These are phyloP conservation scores for Dalbergia oliveri DNA, from an alignment of 306 rosid species.

Conservation along the genomic window DNA sequence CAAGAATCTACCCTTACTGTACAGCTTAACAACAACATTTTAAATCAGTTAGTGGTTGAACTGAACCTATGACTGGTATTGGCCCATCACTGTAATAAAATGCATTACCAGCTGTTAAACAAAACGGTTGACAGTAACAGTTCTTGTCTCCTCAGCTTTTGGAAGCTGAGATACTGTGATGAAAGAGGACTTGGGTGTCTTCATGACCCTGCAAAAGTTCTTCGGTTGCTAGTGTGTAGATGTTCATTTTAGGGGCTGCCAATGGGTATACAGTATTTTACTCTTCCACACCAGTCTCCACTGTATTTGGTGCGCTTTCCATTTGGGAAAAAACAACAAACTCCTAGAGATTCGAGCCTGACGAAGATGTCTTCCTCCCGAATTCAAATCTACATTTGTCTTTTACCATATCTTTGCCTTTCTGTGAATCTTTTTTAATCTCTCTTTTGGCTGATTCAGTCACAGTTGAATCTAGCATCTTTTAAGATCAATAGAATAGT, in stretches of 20 bases:
- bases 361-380: conserved; percentile 39
- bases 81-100: conserved; percentile 36
- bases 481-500: conserved; percentile 5
- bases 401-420: conserved; percentile 31
- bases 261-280: background rate
- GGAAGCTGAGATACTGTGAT: background rate
- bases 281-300: background rate
- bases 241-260: background rate
- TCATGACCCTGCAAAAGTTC: background rate
- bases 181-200: background rate
- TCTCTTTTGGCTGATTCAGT: conserved; percentile 31
- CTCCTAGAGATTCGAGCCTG: conserved; percentile 30
- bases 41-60: conserved; percentile 53
- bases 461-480: conserved; percentile 27
- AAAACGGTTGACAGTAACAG: conserved; percentile 38
- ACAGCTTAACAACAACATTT: background rate
- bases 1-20: conserved; percentile 30
- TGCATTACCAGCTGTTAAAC: conserved; percentile 40
- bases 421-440: conserved; percentile 21
- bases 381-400: conserved; percentile 9
- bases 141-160: background rate
- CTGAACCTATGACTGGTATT: conserved; percentile 38
- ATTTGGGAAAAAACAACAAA: conserved; percentile 20
- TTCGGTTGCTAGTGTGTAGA: background rate
- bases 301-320: conserved; percentile 37